phyloP scores from a whole-genome alignment of 768 basidiomycete species.

The Termitomyces sp. region DNA sequence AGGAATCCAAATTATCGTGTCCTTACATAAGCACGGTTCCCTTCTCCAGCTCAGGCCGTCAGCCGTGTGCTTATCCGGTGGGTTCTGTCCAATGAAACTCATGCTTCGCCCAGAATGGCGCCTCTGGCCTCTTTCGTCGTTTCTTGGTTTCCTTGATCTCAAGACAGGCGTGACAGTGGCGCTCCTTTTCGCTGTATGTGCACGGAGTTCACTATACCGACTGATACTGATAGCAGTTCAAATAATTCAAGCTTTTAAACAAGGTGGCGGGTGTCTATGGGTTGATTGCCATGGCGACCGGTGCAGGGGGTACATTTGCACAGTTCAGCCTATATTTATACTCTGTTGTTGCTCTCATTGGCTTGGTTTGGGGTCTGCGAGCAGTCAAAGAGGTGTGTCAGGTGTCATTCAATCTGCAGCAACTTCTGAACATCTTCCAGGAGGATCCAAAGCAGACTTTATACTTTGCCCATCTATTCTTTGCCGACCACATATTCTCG shows the following conservation, averaged over 20 bases:
- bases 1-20: conserved; percentile 9
- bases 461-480: conserved; percentile 89
- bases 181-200: conserved; percentile 82
- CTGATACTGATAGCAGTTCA: conserved; percentile 8
- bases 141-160: conserved; percentile 85
- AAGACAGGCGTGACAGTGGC: conserved; percentile 91
- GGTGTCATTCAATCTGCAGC: conserved; percentile 8
- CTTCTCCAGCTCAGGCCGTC: neutral
- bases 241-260: conserved; percentile 67
- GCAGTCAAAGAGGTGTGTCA: conserved; percentile 78
- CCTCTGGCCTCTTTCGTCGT: conserved; percentile 78
- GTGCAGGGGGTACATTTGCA: conserved; percentile 88
- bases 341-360: conserved; percentile 78
- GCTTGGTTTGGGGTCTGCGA: conserved; percentile 82
- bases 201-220: neutral
- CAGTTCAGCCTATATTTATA: conserved; percentile 94
- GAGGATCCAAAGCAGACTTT: conserved; percentile 84
- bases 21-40: conserved; percentile 14
- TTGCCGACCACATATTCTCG: conserved; percentile 86
- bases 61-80: conserved; percentile 1
- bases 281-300: conserved; percentile 85
- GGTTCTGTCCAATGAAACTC: conserved; percentile 56
- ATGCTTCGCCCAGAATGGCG: conserved; percentile 82
- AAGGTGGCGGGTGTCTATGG: conserved; percentile 98
- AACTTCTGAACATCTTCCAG: conserved; percentile 40